A percentile compares a stretch with the other conserved stretches of the same genome.
These are phyloP conservation scores for Quercus dentata DNA, from an alignment of 306 rosid genomes.

Conservation along the genomic window DNA sequence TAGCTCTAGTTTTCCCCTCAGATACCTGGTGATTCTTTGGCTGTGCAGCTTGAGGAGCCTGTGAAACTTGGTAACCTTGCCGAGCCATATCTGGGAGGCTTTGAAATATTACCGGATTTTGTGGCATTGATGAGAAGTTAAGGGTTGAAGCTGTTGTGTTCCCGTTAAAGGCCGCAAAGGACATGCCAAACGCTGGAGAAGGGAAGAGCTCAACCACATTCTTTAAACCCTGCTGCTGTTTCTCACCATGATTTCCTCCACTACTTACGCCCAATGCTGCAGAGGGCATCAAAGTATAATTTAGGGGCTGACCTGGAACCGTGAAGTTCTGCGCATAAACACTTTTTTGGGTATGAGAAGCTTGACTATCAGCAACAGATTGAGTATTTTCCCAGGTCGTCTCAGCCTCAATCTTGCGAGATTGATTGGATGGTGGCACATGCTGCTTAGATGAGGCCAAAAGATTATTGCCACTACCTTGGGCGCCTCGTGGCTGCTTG, in stretches of 20 bases:
- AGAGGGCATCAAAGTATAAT: constrained; percentile 56
- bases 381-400: constrained; percentile 28
- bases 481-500: constrained; percentile 44
- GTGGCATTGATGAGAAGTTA: constrained; percentile 44
- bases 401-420: constrained; percentile 42
- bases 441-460: constrained; percentile 43
- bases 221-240: constrained; percentile 37
- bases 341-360: constrained; percentile 38
- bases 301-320: constrained; percentile 55
- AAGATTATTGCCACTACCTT: constrained; percentile 33
- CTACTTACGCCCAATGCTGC: constrained; percentile 38
- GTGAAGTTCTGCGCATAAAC: constrained; percentile 45
- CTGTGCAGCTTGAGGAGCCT: constrained; percentile 36
- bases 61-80: constrained; percentile 47
- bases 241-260: constrained; percentile 42
- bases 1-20: constrained; percentile 42
- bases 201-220: constrained; percentile 47
- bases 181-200: constrained; percentile 61
- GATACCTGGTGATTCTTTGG: constrained; percentile 40
- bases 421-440: constrained; percentile 25
- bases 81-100: constrained; percentile 45
- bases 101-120: constrained; percentile 43
- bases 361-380: constrained; percentile 36
- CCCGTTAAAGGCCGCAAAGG: constrained; percentile 38
- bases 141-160: constrained; percentile 39